Base-by-base conservation (phyloP, 1,284 basidiomycete genomes). In the Ceratobasidium theobromae region DNA sequence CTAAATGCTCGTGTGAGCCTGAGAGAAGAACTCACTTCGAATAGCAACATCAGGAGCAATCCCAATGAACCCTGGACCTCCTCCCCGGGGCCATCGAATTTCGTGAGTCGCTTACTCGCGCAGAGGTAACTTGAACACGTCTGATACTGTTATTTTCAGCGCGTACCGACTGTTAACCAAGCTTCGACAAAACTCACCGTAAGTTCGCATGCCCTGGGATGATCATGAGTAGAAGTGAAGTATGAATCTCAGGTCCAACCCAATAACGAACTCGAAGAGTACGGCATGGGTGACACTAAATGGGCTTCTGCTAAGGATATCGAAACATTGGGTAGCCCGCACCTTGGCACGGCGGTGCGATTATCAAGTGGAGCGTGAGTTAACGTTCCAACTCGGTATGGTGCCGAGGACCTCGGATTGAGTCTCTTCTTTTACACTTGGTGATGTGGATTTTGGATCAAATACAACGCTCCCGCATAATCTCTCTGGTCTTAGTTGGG, bases 181-280 rank as follows among this genome's bases (percentile, higher is more conserved):
- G 49, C 53, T 27, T 8, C 43, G 4, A 64, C 60, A 3, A 64
- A 46, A 18, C 48, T 49, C 21, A 64, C 60, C 2, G 60, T 64
- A n/a, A 64, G 60, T 64, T 33, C 53, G n/a, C 25, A 14, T 53
- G 21, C 21, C n/a, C 16, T 8, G 27, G 6, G 27, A 6, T 3
- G 14, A n/a, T 25, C 11, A 3, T 3, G 18, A 28, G 21, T 23
- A 30, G 28, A n/a, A 12, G 35, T 64, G 11, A 60, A n/a, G 12
- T 27, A 1, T 40, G 9, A 4, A 3, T 6, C 43, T 23, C n/a
- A 64, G 60, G 60, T 64, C 3, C 60, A 64, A 21, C 60, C 48
- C n/a, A 49, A 64, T 12, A 49, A 64, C 33, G 60, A 49, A 2
- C 53, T 64, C 27, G 60, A 64, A 25, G 38, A 52, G n/a, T 64